A percentile compares a stretch with the other conserved stretches of the same genome.
Evolutionary conservation across 768 basidiomycete genomes (phyloP).

Genomic region (Podaxis sp.): DNA sequence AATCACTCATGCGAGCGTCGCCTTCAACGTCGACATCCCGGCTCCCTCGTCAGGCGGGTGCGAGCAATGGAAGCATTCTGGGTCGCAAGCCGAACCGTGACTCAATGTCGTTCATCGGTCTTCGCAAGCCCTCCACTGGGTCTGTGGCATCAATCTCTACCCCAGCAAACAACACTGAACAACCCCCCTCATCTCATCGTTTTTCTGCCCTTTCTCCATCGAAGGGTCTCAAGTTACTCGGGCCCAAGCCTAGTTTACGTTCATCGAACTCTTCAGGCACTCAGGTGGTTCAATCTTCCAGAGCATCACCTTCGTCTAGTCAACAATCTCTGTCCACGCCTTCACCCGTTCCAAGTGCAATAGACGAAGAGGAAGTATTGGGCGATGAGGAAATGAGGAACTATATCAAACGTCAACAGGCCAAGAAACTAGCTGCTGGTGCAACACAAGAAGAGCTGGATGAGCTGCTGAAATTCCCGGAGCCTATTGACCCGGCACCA

Average conservation of each 20-base stretch:
- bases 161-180: constrained; percentile 29
- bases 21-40: constrained; percentile 58
- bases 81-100: constrained; percentile 72
- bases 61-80: constrained; percentile 35
- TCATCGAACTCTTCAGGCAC: constrained; percentile 46
- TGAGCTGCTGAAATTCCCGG: constrained; percentile 87
- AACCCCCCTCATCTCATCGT: constrained; percentile 44
- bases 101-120: constrained; percentile 69
- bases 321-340: constrained; percentile 78
- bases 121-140: constrained; percentile 80
- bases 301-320: constrained; percentile 62
- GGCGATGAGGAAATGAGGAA: constrained; percentile 98
- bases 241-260: constrained; percentile 66
- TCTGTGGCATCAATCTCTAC: constrained; percentile 70
- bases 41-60: constrained; percentile 58
- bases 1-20: constrained; percentile 59
- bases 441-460: constrained; percentile 86
- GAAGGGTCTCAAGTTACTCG: constrained; percentile 75
- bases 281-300: constrained; percentile 49
- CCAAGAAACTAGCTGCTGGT: constrained; percentile 80
- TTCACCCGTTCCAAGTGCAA: constrained; percentile 71
- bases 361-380: constrained; percentile 81
- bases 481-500: constrained; percentile 69
- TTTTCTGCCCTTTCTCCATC: constrained; percentile 86
- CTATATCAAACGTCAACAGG: constrained; percentile 86